A percentile compares a stretch with the other conserved stretches of the same genome.
Evolutionary conservation across 306 rosid species (phyloP).

Genomic region (Abrus precatorius): DNA sequence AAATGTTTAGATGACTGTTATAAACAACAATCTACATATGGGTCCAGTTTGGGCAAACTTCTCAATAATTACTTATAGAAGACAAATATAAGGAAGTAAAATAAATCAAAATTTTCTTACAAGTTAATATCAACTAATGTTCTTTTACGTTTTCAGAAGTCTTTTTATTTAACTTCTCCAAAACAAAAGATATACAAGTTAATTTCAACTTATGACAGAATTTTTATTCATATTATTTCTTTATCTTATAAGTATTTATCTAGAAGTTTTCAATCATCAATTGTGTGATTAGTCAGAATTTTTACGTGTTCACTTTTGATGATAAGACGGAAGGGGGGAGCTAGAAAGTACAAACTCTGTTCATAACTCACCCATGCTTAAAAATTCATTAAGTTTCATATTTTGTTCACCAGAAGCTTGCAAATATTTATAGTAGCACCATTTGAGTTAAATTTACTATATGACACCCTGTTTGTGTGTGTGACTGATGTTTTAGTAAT

Average conservation of each 20-base stretch:
- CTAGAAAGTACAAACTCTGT: neutral
- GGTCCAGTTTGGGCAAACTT: too few relatives aligned
- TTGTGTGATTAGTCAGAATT: conserved; percentile 23
- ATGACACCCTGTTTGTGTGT: neutral
- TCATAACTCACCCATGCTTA: conserved; percentile 11
- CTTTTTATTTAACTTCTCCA: too few relatives aligned
- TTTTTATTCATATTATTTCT: too few relatives aligned
- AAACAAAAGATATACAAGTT: too few relatives aligned
- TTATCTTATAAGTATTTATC: too few relatives aligned
- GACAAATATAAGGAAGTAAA: too few relatives aligned
- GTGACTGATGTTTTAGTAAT: neutral
- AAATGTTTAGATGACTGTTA: neutral
- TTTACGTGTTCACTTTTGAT: conserved; percentile 23
- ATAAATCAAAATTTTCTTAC: too few relatives aligned
- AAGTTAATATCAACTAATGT: too few relatives aligned
- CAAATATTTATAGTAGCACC: conserved; percentile 1
- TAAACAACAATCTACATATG: conserved; percentile 1
- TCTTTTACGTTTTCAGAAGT: too few relatives aligned
- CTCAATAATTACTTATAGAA: too few relatives aligned
- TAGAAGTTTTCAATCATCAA: conserved; percentile 27
- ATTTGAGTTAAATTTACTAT: conserved; percentile 4
- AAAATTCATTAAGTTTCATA: neutral
- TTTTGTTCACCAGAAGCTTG: conserved; percentile 20
- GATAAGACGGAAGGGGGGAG: conserved; percentile 8
- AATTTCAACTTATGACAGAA: too few relatives aligned